Percentiles rank a stretch among this genome's conserved stretches.
Evolutionary conservation across 371 early-diverging fungal genomes (phyloP).

Genomic region (Mortierella sp.): DNA sequence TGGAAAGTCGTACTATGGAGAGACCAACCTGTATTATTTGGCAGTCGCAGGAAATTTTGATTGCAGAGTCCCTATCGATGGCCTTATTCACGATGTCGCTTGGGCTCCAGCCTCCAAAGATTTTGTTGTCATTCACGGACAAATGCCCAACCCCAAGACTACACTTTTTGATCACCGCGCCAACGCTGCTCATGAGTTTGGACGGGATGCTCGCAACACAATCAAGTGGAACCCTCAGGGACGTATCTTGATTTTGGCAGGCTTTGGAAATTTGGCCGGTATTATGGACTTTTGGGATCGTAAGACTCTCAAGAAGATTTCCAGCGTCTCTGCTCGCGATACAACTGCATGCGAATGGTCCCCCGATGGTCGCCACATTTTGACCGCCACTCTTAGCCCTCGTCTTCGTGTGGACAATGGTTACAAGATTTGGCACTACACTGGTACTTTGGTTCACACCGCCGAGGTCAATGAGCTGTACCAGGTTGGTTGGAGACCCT

Average conservation of each 20-base stretch:
- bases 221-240: constrained; percentile 93
- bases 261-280: constrained; percentile 97
- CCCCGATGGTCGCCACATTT: constrained; percentile 91
- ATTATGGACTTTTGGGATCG: constrained; percentile 95
- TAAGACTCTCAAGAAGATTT: constrained; percentile 82
- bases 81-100: constrained; percentile 95
- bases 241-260: constrained; percentile 79
- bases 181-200: constrained; percentile 86
- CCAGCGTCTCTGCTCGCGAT: constrained; percentile 84
- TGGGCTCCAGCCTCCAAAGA: constrained; percentile 97
- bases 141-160: constrained; percentile 80
- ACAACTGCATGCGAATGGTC: constrained; percentile 91
- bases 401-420: constrained; percentile 98
- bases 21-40: constrained; percentile 92
- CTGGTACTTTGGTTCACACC: constrained; percentile 87
- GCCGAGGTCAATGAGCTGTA: constrained; percentile 87
- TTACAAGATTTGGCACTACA: constrained; percentile 94
- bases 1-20: constrained; percentile 97
- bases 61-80: constrained; percentile 91
- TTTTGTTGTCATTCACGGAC: constrained; percentile 95
- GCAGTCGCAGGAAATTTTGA: constrained; percentile 94
- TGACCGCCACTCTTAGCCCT: constrained; percentile 94
- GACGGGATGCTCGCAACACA: constrained; percentile 87
- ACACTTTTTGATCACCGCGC: constrained; percentile 94
- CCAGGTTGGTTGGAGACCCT: constrained; percentile 85